Percentiles rank a stretch among this genome's conserved stretches.
These are phyloP conservation scores for Apiotrichum gamsii DNA, from an alignment of 1,284 basidiomycete genomes.

Conservation along the genomic window DNA sequence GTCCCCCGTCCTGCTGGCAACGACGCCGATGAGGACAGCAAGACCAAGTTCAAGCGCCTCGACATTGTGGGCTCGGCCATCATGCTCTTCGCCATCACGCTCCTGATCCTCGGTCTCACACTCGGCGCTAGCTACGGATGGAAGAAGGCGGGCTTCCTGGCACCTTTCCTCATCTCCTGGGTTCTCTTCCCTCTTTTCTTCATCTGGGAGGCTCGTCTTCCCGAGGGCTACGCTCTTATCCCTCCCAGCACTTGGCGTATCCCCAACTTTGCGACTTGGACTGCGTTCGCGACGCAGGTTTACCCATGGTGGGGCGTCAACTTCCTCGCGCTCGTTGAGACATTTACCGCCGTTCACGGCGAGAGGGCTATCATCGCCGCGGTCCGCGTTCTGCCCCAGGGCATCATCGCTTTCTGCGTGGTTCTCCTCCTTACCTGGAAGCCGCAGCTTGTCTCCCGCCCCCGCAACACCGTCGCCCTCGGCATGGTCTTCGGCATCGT, in stretches of 20 bases:
- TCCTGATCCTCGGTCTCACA: conserved; percentile 42
- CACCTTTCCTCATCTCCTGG: conserved; percentile 39
- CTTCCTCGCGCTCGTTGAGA: conserved; percentile 19
- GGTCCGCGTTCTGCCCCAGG: conserved; percentile 29
- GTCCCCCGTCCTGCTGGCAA: conserved; percentile 12
- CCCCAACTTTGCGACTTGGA: conserved; percentile 38
- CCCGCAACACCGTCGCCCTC: conserved; percentile 24
- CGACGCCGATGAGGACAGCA: not conserved
- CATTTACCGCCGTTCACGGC: conserved; percentile 15
- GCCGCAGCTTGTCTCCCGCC: conserved; percentile 16
- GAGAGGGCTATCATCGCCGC: conserved; percentile 27
- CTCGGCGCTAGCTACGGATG: conserved; percentile 39
- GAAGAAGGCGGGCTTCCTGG: conserved; percentile 37
- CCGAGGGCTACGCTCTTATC: conserved; percentile 33
- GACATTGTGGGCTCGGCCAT: conserved; percentile 32
- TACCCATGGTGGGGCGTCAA: conserved; percentile 36
- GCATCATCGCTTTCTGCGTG: conserved; percentile 15
- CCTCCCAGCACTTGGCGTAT: conserved; percentile 36
- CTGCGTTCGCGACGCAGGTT: conserved; percentile 30
- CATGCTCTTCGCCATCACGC: conserved; percentile 33
- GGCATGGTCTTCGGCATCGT: conserved; percentile 22
- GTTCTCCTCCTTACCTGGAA: conserved; percentile 9
- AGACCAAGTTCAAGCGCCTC: conserved; percentile 31
- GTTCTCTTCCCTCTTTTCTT: conserved; percentile 35
- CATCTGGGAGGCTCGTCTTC: conserved; percentile 30